Percentiles rank a stretch among this genome's conserved stretches.
Evolutionary conservation across 2,329 filamentous ascomycete species (phyloP).

Genomic region (Nemania sp.): DNA sequence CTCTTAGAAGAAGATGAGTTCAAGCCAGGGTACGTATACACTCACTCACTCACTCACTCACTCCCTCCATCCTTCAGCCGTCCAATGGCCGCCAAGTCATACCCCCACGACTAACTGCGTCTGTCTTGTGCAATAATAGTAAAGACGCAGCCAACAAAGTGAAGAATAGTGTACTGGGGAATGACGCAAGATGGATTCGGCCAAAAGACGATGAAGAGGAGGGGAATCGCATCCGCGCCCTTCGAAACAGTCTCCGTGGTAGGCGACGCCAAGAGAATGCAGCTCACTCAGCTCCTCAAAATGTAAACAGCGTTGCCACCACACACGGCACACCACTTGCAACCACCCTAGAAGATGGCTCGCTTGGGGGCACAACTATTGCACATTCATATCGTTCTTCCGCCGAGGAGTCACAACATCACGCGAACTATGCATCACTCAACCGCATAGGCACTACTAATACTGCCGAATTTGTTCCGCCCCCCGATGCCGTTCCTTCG

Average conservation of each 20-base stretch:
- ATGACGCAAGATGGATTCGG: constrained; percentile 69
- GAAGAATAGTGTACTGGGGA: constrained; percentile 66
- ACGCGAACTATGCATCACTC: constrained; percentile 9
- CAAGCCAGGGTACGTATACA: constrained; percentile 58
- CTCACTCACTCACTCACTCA: neutral
- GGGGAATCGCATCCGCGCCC: constrained; percentile 59
- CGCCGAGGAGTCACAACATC: constrained; percentile 35
- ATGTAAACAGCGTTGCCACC: constrained; percentile 42
- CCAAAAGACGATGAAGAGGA: constrained; percentile 65
- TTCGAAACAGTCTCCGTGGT: constrained; percentile 54
- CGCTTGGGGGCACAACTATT: constrained; percentile 43
- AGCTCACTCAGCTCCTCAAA: constrained; percentile 45
- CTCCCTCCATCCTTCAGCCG: neutral
- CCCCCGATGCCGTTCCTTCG: constrained; percentile 6
- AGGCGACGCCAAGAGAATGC: constrained; percentile 44
- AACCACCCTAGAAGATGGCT: constrained; percentile 36
- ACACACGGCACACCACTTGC: no score
- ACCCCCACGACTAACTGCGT: constrained; percentile 27
- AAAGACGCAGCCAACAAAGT: constrained; percentile 71
- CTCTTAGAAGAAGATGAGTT: constrained; percentile 61
- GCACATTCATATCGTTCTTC: constrained; percentile 44
- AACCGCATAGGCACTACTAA: constrained; percentile 14
- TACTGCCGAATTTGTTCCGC: neutral
- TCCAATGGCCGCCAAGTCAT: no score
- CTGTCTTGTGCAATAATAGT: constrained; percentile 49